Conservation (phyloP, 345 rosid genomes). For the Lepidium didymum region DNA sequence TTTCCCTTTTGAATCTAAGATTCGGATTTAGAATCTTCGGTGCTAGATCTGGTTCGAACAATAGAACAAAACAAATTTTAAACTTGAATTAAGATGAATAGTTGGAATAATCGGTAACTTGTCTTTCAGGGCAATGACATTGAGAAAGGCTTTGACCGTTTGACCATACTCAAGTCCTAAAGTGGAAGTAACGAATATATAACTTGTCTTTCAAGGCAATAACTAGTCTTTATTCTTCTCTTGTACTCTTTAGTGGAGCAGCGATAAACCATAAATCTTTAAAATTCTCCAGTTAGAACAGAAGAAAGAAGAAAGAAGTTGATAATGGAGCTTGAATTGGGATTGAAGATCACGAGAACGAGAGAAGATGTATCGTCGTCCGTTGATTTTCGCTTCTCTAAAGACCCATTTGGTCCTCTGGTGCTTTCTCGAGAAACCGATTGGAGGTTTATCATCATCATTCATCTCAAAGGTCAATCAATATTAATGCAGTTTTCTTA, state of each 20-base stretch:
- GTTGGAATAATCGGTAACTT: slow-evolving; percentile 10
- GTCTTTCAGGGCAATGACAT: background rate
- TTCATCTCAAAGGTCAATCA: slow-evolving; percentile 59
- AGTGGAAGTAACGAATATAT: slow-evolving; percentile 56
- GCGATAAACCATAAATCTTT: background rate
- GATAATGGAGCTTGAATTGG: slow-evolving; percentile 76
- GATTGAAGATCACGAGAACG: slow-evolving; percentile 60
- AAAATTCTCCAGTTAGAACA: background rate
- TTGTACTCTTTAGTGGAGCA: slow-evolving; percentile 25
- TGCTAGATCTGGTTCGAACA: too few species aligned
- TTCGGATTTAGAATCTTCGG: too few species aligned
- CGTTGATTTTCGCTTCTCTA: slow-evolving; percentile 40
- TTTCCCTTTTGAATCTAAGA: too few species aligned
- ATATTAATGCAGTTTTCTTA: background rate
- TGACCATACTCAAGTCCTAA: slow-evolving; percentile 6
- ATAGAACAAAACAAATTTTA: too few species aligned
- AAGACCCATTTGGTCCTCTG: slow-evolving; percentile 46
- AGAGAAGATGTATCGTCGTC: slow-evolving; percentile 55
- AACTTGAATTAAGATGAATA: background rate
- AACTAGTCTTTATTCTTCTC: slow-evolving; percentile 19
- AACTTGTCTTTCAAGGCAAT: too few species aligned
- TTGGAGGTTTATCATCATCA: slow-evolving; percentile 53
- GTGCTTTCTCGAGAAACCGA: slow-evolving; percentile 71
- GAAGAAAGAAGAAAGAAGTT: background rate
- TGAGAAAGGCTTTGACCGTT: slow-evolving; percentile 13